phyloP scores from a whole-genome alignment of 345 rosid species.

The Linum tenue region DNA sequence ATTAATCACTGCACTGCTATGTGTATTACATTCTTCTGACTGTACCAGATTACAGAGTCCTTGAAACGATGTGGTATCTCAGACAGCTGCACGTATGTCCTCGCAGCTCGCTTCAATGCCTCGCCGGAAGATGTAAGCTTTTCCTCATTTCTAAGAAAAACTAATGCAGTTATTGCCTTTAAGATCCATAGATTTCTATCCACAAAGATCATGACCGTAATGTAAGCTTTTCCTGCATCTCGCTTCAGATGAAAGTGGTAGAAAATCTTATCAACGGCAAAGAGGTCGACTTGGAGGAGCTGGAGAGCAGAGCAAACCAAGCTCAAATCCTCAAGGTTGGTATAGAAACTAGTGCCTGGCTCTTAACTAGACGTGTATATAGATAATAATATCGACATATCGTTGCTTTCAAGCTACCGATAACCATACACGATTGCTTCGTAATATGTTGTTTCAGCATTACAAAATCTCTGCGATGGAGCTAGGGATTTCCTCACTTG shows the following conservation, averaged over 20 bases:
- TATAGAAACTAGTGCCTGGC: not conserved
- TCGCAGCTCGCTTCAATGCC: constrained; percentile 78
- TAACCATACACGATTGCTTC: not conserved
- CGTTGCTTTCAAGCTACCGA: constrained; percentile 1
- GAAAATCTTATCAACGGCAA: too few relatives aligned
- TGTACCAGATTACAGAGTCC: constrained; percentile 70
- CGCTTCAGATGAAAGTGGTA: constrained; percentile 54
- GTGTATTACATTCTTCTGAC: not conserved
- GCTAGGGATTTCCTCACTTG: constrained; percentile 60
- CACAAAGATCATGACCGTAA: not conserved
- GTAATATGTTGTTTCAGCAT: constrained; percentile 39
- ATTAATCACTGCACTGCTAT: too few relatives aligned
- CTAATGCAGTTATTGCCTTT: not conserved
- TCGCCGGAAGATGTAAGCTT: constrained; percentile 51
- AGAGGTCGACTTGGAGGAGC: constrained; percentile 54
- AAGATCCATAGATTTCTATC: not conserved
- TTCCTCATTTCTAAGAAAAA: not conserved
- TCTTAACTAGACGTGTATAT: not conserved
- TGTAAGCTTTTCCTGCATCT: not conserved
- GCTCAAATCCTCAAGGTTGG: constrained; percentile 73
- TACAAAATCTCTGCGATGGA: constrained; percentile 68
- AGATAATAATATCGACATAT: too few relatives aligned
- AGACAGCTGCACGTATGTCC: constrained; percentile 50
- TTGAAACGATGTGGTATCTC: constrained; percentile 85
- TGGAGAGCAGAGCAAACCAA: constrained; percentile 55